Evolutionary conservation across 768 basidiomycete genomes (phyloP).

Genomic region (Agrocybe praecox): DNA sequence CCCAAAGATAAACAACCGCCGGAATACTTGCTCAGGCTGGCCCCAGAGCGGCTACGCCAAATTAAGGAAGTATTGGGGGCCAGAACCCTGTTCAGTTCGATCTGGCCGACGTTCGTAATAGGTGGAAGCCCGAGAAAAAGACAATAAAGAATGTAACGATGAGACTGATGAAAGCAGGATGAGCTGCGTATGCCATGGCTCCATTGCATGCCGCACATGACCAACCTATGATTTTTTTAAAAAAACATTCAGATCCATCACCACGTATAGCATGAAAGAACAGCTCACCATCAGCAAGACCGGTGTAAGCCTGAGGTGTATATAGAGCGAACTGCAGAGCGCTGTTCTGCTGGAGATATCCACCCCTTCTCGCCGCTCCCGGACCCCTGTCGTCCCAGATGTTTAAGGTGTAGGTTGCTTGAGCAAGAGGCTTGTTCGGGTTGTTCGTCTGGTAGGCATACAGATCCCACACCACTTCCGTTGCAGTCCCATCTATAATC

Average conservation of each 20-base stretch:
- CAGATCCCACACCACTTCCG: constrained; percentile 78
- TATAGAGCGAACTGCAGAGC: constrained; percentile 84
- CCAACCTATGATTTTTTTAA: constrained; percentile 46
- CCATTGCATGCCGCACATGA: constrained; percentile 51
- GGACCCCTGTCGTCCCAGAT: constrained; percentile 85
- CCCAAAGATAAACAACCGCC: neutral
- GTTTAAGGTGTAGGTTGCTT: constrained; percentile 74
- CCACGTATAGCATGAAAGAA: neutral
- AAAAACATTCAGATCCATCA: neutral
- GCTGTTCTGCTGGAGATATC: constrained; percentile 69
- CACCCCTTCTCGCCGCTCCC: constrained; percentile 56
- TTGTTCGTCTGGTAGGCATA: constrained; percentile 69
- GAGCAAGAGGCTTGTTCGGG: constrained; percentile 68
- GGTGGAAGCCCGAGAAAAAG: constrained; percentile 64
- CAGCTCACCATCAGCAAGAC: constrained; percentile 42
- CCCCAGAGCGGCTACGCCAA: neutral
- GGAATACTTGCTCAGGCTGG: neutral
- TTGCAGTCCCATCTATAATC: constrained; percentile 69
- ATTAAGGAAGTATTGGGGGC: neutral
- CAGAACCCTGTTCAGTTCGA: neutral
- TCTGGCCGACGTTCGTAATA: constrained; percentile 40
- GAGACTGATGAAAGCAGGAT: constrained; percentile 59
- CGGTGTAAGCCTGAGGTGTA: constrained; percentile 72
- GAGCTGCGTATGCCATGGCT: constrained; percentile 38
- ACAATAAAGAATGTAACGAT: constrained; percentile 61